Evolutionary conservation across 78 protist genomes (phyloP), one percentile per base, ranked within the genome.

Genomic region (Monocercomonoides exilis): DNA sequence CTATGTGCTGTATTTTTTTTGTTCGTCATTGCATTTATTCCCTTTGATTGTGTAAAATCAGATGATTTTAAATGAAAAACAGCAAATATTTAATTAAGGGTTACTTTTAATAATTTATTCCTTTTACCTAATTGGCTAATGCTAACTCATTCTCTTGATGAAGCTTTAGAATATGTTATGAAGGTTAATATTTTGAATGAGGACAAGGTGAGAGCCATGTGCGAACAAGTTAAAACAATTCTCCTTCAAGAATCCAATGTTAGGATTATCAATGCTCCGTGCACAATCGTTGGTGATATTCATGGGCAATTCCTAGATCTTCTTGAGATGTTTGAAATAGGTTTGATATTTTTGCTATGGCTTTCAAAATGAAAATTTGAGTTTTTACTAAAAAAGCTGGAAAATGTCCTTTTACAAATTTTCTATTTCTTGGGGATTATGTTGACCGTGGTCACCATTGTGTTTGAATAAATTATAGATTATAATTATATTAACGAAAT

Each of bases 401-500:
- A 1, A 1, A 1, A 1, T 1, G 41, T 35, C 87, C 87, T 1
- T 2, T 44, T 77, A 85, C 87, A 1, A 43, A 32, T 2, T 85
- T 38, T 77, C 77, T 85, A 1, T 85, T 85, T 44, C 2, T 85
- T 41, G 87, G 87, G 2, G 90, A 88, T 41, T 88, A 88, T 42
- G 86, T 80, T 43, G 90, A 88, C 41, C 82, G 82, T 21, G 6
- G 43, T 21, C 82, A 79, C 82, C n/a, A 6, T 32, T 79, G 45
- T 4, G 6, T 79, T 79, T 21, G 43, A n/a, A n/a, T n/a, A n/a
- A n/a, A n/a, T n/a, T n/a, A n/a, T n/a, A n/a, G n/a, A n/a, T n/a
- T n/a, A 54, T 29, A 29, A 54, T 54, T 32, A 29, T 54, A 54
- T 29, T 54, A 29, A 29, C 29, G n/a, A n/a, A n/a, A n/a, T n/a